Conservation (phyloP, 345 rosid genomes). For the Aquilaria yunnanensis region DNA sequence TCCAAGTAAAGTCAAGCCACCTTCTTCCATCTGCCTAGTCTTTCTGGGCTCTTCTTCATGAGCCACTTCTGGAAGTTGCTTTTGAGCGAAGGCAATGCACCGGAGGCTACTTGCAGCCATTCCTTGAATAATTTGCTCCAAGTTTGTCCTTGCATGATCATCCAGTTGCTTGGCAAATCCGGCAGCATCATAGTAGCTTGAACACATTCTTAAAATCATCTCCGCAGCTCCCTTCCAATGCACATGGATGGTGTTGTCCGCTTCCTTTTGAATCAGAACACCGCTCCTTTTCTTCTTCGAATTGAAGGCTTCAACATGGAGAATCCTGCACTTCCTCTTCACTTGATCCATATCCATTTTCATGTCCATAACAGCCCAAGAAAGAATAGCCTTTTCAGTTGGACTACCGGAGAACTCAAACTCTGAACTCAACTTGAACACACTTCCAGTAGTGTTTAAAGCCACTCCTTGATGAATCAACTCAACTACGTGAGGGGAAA, state of each 20-base stretch:
- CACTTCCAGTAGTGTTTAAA: slow-evolving; percentile 59
- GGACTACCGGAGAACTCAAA: slow-evolving; percentile 55
- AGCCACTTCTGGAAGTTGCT: slow-evolving; percentile 19
- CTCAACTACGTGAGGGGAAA: slow-evolving; percentile 30
- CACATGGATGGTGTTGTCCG: slow-evolving; percentile 29
- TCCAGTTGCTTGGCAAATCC: slow-evolving; percentile 33
- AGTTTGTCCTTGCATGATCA: slow-evolving; percentile 18
- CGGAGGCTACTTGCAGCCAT: slow-evolving; percentile 70
- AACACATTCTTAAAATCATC: slow-evolving; percentile 64
- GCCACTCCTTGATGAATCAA: slow-evolving; percentile 52
- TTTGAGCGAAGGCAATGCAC: slow-evolving; percentile 71
- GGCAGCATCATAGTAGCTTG: slow-evolving; percentile 42
- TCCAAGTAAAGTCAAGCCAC: slow-evolving; percentile 43
- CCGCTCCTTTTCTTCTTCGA: slow-evolving; percentile 69
- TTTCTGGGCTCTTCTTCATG: slow-evolving; percentile 11
- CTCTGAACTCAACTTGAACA: slow-evolving; percentile 24
- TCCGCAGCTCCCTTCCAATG: slow-evolving; percentile 90
- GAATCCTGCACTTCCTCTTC: slow-evolving; percentile 22
- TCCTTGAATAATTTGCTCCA: slow-evolving; percentile 44
- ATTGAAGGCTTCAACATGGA: slow-evolving; percentile 65
- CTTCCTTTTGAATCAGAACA: slow-evolving; percentile 32
- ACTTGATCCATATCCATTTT: slow-evolving; percentile 34
- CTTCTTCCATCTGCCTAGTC: slow-evolving; percentile 29
- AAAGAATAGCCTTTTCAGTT: slow-evolving; percentile 67
- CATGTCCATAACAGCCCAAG: slow-evolving; percentile 54